Evolutionary conservation across 73 alveolate species (phyloP).

Genomic region (Symbiodinium natans): DNA sequence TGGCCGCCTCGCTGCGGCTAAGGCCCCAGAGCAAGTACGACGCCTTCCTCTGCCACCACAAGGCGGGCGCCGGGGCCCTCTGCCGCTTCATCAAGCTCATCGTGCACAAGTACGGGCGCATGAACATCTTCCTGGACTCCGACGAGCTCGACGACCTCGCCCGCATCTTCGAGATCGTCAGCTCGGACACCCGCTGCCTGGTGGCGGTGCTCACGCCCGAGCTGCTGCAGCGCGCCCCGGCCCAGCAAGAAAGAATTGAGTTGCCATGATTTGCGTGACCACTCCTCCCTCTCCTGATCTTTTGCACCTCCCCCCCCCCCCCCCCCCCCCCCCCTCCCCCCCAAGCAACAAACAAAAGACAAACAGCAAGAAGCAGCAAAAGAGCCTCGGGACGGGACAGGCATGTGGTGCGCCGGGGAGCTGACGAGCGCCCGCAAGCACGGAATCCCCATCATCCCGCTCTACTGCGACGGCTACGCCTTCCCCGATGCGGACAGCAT

Average conservation of each 20-base stretch:
- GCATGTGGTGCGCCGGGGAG: slow-evolving; percentile 82
- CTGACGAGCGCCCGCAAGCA: slow-evolving; percentile 25
- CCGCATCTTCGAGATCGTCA: slow-evolving; percentile 61
- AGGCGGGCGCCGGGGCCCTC: slow-evolving; percentile 62
- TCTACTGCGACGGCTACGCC: slow-evolving; percentile 68
- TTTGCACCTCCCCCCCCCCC: background rate
- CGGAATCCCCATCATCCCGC: slow-evolving; percentile 57
- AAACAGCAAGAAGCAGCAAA: no score
- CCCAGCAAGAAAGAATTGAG: no score
- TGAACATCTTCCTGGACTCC: slow-evolving; percentile 42
- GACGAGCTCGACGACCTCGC: slow-evolving; percentile 64
- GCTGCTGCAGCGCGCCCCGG: slow-evolving; percentile 30
- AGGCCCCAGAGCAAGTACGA: background rate
- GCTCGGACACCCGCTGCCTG: slow-evolving; percentile 53
- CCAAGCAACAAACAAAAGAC: background rate
- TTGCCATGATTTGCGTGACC: background rate
- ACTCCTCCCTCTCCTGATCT: background rate
- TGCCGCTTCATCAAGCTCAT: slow-evolving; percentile 69
- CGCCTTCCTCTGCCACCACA: slow-evolving; percentile 33
- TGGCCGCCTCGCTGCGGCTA: background rate
- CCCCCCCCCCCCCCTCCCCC: no score
- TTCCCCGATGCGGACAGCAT: slow-evolving; percentile 53
- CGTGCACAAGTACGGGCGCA: background rate
- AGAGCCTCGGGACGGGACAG: background rate
- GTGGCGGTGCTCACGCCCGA: slow-evolving; percentile 69